Percentiles rank a stretch among this genome's conserved stretches.
Conservation (phyloP, 768 basidiomycete genomes). For the Rhodosporidiobolus sp. region DNA sequence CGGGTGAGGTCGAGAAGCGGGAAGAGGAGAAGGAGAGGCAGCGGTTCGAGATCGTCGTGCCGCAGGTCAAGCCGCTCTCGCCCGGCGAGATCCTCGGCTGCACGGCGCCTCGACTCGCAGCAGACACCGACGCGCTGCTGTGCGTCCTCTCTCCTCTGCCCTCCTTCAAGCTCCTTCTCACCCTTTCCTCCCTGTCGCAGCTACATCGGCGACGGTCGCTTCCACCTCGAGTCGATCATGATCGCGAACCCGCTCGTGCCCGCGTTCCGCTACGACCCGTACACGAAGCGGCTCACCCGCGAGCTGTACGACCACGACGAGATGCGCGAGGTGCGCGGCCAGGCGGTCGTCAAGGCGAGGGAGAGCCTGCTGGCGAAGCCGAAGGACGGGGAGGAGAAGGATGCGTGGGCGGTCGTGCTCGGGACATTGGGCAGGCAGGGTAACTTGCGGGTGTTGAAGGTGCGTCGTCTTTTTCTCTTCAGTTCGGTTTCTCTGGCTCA, state of each 20-base stretch:
- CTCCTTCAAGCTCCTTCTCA: not conserved
- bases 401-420: constrained; percentile 80
- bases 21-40: constrained; percentile 48
- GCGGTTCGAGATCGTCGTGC: constrained; percentile 72
- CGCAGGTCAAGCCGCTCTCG: constrained; percentile 83
- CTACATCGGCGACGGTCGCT: constrained; percentile 97
- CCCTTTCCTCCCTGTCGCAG: not conserved
- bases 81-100: constrained; percentile 97
- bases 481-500: not conserved
- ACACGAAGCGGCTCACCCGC: constrained; percentile 91
- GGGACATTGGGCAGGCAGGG: constrained; percentile 95
- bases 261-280: constrained; percentile 97
- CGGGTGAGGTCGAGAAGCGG: not conserved
- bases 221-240: constrained; percentile 98
- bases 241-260: constrained; percentile 95
- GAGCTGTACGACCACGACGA: constrained; percentile 85
- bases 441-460: constrained; percentile 80
- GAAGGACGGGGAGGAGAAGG: constrained; percentile 22
- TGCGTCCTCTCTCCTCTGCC: constrained; percentile 50
- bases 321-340: constrained; percentile 72
- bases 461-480: constrained; percentile 43
- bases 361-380: constrained; percentile 52
- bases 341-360: constrained; percentile 72
- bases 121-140: constrained; percentile 84
- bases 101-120: constrained; percentile 73